phyloP scores from a whole-genome alignment of 768 basidiomycete species.

The Clitopilus passeckerianus region DNA sequence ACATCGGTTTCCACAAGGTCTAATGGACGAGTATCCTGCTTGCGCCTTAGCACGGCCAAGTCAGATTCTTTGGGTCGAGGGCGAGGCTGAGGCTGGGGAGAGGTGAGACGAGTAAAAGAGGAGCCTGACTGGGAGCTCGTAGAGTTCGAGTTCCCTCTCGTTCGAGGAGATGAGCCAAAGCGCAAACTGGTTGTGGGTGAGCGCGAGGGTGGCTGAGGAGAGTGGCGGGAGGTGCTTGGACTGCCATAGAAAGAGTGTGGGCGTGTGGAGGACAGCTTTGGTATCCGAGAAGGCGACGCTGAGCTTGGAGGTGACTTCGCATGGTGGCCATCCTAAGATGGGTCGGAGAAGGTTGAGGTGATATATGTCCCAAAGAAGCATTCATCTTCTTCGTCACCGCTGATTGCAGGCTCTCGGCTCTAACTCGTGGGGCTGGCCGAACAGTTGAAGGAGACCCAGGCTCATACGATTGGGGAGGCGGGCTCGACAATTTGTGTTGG shows the following conservation, averaged over 20 bases:
- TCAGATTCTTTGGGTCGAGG: not conserved
- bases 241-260: not conserved
- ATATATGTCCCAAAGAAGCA: slow-evolving; percentile 11
- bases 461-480: not conserved
- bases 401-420: slow-evolving; percentile 15
- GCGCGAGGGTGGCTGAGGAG: not conserved
- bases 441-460: slow-evolving; percentile 7
- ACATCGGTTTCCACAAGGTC: not conserved
- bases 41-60: not conserved
- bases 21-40: not conserved
- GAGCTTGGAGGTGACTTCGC: not conserved
- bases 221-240: not conserved
- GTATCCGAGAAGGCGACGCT: not conserved
- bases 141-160: not conserved
- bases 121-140: not conserved
- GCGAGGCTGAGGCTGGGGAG: not conserved
- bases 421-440: slow-evolving; percentile 4
- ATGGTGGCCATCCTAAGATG: not conserved
- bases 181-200: not conserved
- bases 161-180: not conserved
- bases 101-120: not conserved
- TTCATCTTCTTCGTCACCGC: slow-evolving; percentile 13
- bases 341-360: not conserved
- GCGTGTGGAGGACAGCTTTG: not conserved
- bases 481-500: slow-evolving; percentile 4